Conservation (phyloP, 1,284 basidiomycete genomes). For the Afroboletus lepidellus region DNA sequence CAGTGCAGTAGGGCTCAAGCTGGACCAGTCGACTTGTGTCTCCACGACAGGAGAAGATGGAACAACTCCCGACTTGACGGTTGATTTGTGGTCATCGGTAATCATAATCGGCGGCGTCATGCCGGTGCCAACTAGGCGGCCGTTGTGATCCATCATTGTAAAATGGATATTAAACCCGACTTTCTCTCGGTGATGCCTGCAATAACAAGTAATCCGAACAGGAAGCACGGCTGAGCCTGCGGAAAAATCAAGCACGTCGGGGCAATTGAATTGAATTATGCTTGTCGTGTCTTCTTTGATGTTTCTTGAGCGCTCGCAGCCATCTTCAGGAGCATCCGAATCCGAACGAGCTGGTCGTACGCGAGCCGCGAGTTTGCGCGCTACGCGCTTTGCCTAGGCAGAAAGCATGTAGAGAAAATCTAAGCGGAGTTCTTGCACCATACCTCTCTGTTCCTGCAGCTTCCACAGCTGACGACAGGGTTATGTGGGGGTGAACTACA, state of each 20-base stretch:
- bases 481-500: slow-evolving; percentile 79
- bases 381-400: slow-evolving; percentile 78
- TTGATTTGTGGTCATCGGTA: slow-evolving; percentile 97
- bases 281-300: slow-evolving; percentile 74
- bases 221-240: slow-evolving; percentile 88
- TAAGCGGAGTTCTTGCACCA: slow-evolving; percentile 22
- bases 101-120: slow-evolving; percentile 95
- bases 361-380: slow-evolving; percentile 79
- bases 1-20: slow-evolving; percentile 26
- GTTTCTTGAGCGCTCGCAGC: slow-evolving; percentile 39
- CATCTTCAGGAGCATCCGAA: slow-evolving; percentile 65
- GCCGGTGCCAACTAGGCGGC: slow-evolving; percentile 81
- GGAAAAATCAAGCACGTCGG: slow-evolving; percentile 88
- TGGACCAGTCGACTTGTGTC: slow-evolving; percentile 48
- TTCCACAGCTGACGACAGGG: slow-evolving; percentile 78
- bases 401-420: slow-evolving; percentile 10
- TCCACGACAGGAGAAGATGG: slow-evolving; percentile 22
- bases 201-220: slow-evolving; percentile 97
- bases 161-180: slow-evolving; percentile 94
- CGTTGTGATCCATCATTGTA: slow-evolving; percentile 79
- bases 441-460: slow-evolving; percentile 83
- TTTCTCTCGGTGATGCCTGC: slow-evolving; percentile 98
- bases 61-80: slow-evolving; percentile 36
- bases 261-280: slow-evolving; percentile 95
- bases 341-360: slow-evolving; percentile 76